A percentile compares a stretch with the other conserved stretches of the same genome.
Evolutionary conservation across 495 filamentous ascomycete genomes (phyloP).

Genomic region (Pyronema domesticum): DNA sequence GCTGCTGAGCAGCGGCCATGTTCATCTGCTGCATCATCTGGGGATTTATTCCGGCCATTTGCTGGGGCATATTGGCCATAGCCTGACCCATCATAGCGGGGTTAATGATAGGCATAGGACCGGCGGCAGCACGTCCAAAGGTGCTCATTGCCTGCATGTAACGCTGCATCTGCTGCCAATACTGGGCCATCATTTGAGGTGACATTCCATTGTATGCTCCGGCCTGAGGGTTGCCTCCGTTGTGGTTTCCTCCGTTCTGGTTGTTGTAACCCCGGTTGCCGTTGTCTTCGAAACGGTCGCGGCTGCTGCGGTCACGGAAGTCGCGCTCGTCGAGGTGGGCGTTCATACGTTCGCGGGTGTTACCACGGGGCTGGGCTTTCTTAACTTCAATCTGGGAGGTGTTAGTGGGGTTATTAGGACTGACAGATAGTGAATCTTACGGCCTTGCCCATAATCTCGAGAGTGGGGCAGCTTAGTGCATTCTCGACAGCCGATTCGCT

Average conservation of each 20-base stretch:
- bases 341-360: conserved; percentile 50
- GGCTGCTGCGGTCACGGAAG: conserved; percentile 36
- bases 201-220: conserved; percentile 45
- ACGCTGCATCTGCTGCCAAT: conserved; percentile 93
- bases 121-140: conserved; percentile 29
- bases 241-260: conserved; percentile 15
- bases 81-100: conserved; percentile 50
- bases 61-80: conserved; percentile 52
- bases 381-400: conserved; percentile 65
- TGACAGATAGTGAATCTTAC: conserved; percentile 5
- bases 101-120: conserved; percentile 37
- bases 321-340: conserved; percentile 45
- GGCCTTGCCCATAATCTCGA: conserved; percentile 83
- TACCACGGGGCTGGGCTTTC: conserved; percentile 88
- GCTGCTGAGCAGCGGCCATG: conserved; percentile 59
- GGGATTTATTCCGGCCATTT: conserved; percentile 37
- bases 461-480: conserved; percentile 53
- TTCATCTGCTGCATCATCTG: conserved; percentile 49
- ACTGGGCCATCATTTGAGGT: conserved; percentile 93
- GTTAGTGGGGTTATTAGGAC: not conserved
- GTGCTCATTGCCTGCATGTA: conserved; percentile 73
- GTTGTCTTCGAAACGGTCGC: conserved; percentile 30
- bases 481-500: conserved; percentile 88
- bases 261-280: conserved; percentile 29
- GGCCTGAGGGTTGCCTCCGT: conserved; percentile 29